A percentile compares a stretch with the other conserved stretches of the same genome.
Conservation (phyloP, 2,329 filamentous ascomycete genomes). For the Byssoonygena ceratinophila region DNA sequence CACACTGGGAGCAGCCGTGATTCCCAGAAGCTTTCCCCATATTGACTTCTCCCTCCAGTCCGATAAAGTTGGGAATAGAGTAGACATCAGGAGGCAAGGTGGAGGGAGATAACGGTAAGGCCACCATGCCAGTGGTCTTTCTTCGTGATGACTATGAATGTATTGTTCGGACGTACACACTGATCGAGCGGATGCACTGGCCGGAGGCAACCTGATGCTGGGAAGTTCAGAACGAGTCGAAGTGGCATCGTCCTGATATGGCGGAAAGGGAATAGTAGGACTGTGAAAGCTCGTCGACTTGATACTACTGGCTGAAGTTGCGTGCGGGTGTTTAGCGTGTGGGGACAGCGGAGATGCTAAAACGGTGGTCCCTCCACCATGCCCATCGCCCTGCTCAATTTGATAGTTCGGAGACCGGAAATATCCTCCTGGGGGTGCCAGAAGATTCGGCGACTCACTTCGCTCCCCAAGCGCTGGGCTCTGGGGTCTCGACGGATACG, state of each 20-base stretch:
- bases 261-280: slow-evolving; percentile 56
- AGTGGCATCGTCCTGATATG: slow-evolving; percentile 48
- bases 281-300: slow-evolving; percentile 18
- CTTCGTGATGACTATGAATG: slow-evolving; percentile 29
- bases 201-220: slow-evolving; percentile 48
- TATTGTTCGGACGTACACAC: slow-evolving; percentile 32
- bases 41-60: slow-evolving; percentile 71
- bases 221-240: slow-evolving; percentile 39
- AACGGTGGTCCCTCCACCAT: background rate
- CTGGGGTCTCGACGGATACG: slow-evolving; percentile 23
- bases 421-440: slow-evolving; percentile 35
- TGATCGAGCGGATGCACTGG: slow-evolving; percentile 42
- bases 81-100: slow-evolving; percentile 58
- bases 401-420: slow-evolving; percentile 33
- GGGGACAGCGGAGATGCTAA: slow-evolving; percentile 25
- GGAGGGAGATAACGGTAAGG: slow-evolving; percentile 63
- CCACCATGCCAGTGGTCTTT: slow-evolving; percentile 59
- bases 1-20: slow-evolving; percentile 80
- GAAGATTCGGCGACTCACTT: slow-evolving; percentile 30
- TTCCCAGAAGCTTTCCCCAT: slow-evolving; percentile 72
- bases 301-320: background rate
- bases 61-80: slow-evolving; percentile 77
- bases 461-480: slow-evolving; percentile 25
- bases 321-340: slow-evolving; percentile 1
- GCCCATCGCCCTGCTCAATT: slow-evolving; percentile 3